Evolutionary conservation across 768 basidiomycete genomes (phyloP).

Genomic region (Kwoniella dejecticola): DNA sequence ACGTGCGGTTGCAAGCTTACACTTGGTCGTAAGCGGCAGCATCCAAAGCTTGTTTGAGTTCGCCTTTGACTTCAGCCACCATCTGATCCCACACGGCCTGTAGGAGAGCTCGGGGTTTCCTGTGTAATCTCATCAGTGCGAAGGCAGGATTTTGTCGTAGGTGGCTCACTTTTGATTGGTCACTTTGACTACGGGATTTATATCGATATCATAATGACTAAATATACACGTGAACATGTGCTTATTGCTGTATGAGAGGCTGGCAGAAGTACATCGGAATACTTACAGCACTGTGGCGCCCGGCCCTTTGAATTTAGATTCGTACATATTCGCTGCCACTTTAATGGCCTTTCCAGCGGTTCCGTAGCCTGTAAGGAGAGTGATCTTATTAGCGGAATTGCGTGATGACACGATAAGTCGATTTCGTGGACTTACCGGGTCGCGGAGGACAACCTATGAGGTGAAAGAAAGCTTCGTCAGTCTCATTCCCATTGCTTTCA

Average conservation of each 20-base stretch:
- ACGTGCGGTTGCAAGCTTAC: conserved; percentile 35
- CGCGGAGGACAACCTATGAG: conserved; percentile 22
- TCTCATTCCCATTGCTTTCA: neutral
- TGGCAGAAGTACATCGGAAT: neutral
- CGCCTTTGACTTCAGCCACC: conserved; percentile 25
- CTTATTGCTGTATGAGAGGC: neutral
- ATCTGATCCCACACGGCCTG: conserved; percentile 44
- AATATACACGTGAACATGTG: neutral
- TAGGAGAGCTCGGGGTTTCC: conserved; percentile 42
- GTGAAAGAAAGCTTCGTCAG: neutral
- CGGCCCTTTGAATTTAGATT: conserved; percentile 40
- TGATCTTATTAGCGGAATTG: neutral
- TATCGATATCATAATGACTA: conserved; percentile 54
- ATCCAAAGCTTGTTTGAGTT: conserved; percentile 36
- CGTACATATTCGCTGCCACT: conserved; percentile 48
- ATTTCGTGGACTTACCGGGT: conserved; percentile 12
- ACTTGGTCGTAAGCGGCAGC: conserved; percentile 39
- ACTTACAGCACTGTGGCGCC: conserved; percentile 32
- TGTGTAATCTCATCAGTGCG: no score
- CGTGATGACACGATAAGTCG: no score
- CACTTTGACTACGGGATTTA: conserved; percentile 54
- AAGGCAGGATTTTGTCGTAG: neutral
- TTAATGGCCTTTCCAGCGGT: conserved; percentile 36
- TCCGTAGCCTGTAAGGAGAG: conserved; percentile 34
- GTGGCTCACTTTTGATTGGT: conserved; percentile 45